Base-by-base conservation (phyloP, 768 basidiomycete genomes). In the Lentinula edodes region DNA sequence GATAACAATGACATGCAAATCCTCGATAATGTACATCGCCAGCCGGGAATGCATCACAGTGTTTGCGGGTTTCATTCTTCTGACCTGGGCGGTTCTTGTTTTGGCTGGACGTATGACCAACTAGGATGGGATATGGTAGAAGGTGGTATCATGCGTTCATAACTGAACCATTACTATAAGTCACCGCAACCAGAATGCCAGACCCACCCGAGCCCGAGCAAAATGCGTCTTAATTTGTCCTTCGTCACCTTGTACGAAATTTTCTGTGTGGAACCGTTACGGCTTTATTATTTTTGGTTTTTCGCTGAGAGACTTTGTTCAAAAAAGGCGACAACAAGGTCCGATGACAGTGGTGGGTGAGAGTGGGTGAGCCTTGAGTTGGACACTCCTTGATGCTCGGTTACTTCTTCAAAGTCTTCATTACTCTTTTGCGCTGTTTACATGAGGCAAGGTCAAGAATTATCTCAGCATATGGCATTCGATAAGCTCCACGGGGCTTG, bases 1-100 rank as follows among this genome's bases (percentile, higher is more conserved):
- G 62, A 67, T 10, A 58, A 63, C 5, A 71, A 75, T 18, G 79
- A 83, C 45, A 74, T 80, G 65, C 59, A 72, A 43, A 63, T 56
- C 13, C 71, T 84, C 46, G 69, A 76, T 63, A 64, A 60, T 3
- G 65, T 84, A 34, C 75, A 83, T 68, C 63, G 64, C 62, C 66
- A 75, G 46, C 69, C 73, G 6, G 73, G 72, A 2, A 73, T 76
- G 78, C 78, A 80, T 64, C 66, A 67, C 20, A 74, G 74, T 10
- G 68, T 74, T 28, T 74, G 69, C 38, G 69, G 70, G 1, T 74
- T 73, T 43, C 72, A 75, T 63, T 70, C 70, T 7, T 42, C 63
- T 23, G 70, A 66, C 15, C 60, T 67, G 12, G 73, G 70, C 6
- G 70, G 72, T 16, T 71, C 69, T 15, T 70, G 70, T 52, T 74